Evolutionary conservation across 106 monocot genomes (phyloP).

Genomic region (Amphibolis antarctica): DNA sequence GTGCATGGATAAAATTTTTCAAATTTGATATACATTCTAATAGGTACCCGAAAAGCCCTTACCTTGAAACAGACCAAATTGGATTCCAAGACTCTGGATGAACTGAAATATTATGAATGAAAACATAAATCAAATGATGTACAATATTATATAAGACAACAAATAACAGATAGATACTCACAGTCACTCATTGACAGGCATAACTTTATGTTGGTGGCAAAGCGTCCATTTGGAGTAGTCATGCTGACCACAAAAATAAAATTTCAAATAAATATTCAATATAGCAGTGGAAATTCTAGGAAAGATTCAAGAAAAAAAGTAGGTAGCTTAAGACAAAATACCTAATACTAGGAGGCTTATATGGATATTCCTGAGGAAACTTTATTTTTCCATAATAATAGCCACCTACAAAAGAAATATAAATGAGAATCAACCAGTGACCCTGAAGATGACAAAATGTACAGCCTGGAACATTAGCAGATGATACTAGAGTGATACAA

Average conservation of each 20-base stretch:
- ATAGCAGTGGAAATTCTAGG: neutral
- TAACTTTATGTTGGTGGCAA: constrained; percentile 79
- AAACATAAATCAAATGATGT: constrained; percentile 9
- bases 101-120: constrained; percentile 47
- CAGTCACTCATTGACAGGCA: constrained; percentile 79
- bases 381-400: constrained; percentile 97
- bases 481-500: no score
- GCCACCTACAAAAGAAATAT: constrained; percentile 43
- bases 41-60: neutral
- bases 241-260: constrained; percentile 39
- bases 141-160: neutral
- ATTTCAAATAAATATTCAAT: constrained; percentile 2
- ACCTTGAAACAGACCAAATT: constrained; percentile 99
- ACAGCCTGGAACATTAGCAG: no score
- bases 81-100: constrained; percentile 99
- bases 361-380: constrained; percentile 95
- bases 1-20: neutral
- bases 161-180: constrained; percentile 28
- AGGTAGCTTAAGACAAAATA: constrained; percentile 10
- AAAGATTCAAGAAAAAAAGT: neutral
- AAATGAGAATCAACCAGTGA: no score
- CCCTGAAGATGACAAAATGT: no score
- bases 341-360: constrained; percentile 98
- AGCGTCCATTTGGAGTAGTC: constrained; percentile 94
- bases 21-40: neutral